Base-by-base conservation (phyloP, 1,284 basidiomycete species). In the Marasmius tenuissimus region DNA sequence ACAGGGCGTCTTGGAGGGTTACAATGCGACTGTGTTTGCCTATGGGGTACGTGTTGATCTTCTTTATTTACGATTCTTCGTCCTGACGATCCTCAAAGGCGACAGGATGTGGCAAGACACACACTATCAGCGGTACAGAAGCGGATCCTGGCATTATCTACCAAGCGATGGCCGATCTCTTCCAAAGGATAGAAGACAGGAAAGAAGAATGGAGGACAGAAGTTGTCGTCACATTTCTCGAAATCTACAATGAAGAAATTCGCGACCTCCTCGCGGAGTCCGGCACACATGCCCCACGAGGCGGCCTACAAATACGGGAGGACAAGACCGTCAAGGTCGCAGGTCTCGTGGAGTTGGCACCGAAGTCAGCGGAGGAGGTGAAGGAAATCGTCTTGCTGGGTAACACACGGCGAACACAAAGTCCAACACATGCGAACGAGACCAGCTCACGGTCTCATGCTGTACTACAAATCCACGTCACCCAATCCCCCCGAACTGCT, bases 201-300 rank as follows among this genome's bases (percentile, higher is more conserved):
- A 85, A 81, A 69, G 91, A 92, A 59, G 90, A 96, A 39, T 88
- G 88, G 82, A 88, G 88, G 59, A 88, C 91, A 45, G 91, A 95
- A 68, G 91, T 98, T 55, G 83, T 88, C 68, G 92, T 98, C 60
- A 96, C 94, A 3, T 97, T 97, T 76, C 87, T 98, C 61, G 96
- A 98, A 75, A 97, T 98, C 58, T 98, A 98, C 81, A 98, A 98
- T 73, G 96, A 98, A 75, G 93, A 94, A 71, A 98, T 98, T 67
- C 91, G 94, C n/a, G 96, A 98, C 75, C 87, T 98, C 18, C 87
- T 98, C 49, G 78, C 88, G 1, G 93, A 95, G 65, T 78, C 88
- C 12, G 84, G 86, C n/a, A 79, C 82, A 27, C 79, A 85, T 34
- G 76, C 77, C 20, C 87, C 90, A 54, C 85, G 89, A 60, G 93